phyloP scores from a whole-genome alignment of 371 early-diverging fungal species.

The Batkoa obscura region DNA sequence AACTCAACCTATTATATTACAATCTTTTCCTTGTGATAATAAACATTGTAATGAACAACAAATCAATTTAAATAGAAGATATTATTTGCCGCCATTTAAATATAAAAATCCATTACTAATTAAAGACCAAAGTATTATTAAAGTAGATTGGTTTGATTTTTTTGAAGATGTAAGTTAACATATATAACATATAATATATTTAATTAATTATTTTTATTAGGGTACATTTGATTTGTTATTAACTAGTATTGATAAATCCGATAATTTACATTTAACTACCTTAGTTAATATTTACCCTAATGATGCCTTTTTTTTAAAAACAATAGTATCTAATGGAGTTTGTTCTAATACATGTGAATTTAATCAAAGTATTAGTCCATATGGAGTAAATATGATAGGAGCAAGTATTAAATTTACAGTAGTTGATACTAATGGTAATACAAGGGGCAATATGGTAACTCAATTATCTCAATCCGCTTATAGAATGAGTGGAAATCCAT shows the following conservation, averaged over 20 bases:
- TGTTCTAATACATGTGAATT: constrained; percentile 31
- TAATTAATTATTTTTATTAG: constrained; percentile 10
- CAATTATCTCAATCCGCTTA: constrained; percentile 68
- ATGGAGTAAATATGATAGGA: constrained; percentile 65
- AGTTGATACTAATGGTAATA: constrained; percentile 51
- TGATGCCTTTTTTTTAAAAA: constrained; percentile 86
- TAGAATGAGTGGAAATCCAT: constrained; percentile 56
- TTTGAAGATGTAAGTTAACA: constrained; percentile 52
- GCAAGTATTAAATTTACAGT: constrained; percentile 71
- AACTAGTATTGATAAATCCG: constrained; percentile 3
- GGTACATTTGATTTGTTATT: constrained; percentile 74
- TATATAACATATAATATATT: neutral
- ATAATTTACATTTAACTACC: constrained; percentile 13
- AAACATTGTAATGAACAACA: constrained; percentile 21
- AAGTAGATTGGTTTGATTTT: constrained; percentile 64
- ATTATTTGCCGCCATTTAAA: constrained; percentile 28
- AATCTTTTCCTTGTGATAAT: constrained; percentile 32
- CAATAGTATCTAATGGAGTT: constrained; percentile 58
- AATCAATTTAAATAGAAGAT: constrained; percentile 20
- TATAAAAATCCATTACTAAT: constrained; percentile 33
- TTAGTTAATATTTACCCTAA: constrained; percentile 72
- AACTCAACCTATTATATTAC: too few relatives aligned
- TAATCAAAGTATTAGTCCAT: constrained; percentile 18
- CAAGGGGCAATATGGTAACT: constrained; percentile 24
- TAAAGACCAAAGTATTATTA: constrained; percentile 21